Conservation (phyloP, 441 rosid genomes). For the Geranium incanum region DNA sequence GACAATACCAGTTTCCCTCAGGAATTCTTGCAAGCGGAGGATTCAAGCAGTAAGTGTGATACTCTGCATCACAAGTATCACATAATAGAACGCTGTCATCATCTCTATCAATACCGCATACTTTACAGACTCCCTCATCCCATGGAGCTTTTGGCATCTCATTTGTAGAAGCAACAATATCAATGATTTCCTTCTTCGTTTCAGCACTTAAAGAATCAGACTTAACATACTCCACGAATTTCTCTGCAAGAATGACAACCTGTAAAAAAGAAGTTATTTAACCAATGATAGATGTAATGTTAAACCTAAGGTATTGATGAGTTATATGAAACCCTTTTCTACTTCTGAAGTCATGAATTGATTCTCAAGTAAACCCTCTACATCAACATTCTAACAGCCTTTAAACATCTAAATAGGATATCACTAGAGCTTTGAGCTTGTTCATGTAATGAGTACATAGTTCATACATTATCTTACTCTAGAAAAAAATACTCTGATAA, state of each 20-base stretch:
- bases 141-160: slow-evolving; percentile 93
- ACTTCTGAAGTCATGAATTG: not conserved
- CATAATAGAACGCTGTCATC: slow-evolving; percentile 95
- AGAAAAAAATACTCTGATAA: not conserved
- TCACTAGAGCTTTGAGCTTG: not conserved
- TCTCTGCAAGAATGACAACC: slow-evolving; percentile 64
- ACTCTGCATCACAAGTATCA: slow-evolving; percentile 96
- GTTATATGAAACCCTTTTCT: not conserved
- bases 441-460: not conserved
- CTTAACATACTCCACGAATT: slow-evolving; percentile 51
- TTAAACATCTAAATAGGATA: not conserved
- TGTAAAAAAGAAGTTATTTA: slow-evolving; percentile 33
- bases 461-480: not conserved
- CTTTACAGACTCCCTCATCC: slow-evolving; percentile 99
- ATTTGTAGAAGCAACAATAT: slow-evolving; percentile 49
- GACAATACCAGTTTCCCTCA: slow-evolving; percentile 98
- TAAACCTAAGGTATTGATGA: not conserved
- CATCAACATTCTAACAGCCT: not conserved
- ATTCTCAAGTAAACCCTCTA: not conserved
- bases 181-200: slow-evolving; percentile 59
- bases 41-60: slow-evolving; percentile 94
- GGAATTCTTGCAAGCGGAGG: slow-evolving; percentile 96
- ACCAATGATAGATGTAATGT: slow-evolving; percentile 7
- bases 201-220: slow-evolving; percentile 54
- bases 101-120: slow-evolving; percentile 92